Percentiles rank a stretch among this genome's conserved stretches.
phyloP scores from a whole-genome alignment of 208 protist species.

The Trypanosoma lewisi region DNA sequence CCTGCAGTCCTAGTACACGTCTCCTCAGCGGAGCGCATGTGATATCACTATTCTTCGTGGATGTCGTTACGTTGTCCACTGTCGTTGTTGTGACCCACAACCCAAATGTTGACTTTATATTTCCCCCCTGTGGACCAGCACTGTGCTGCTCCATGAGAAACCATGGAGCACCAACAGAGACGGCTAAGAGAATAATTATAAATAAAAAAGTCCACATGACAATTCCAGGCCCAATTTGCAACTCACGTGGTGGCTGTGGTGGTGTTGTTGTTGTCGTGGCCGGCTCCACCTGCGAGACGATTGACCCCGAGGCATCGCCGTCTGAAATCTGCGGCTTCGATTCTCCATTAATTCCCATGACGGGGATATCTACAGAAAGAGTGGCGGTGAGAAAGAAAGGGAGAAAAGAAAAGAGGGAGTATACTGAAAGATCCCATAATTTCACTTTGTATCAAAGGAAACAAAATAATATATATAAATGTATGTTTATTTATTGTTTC shows the following conservation, averaged over 20 bases:
- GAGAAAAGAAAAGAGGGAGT: too few relatives aligned
- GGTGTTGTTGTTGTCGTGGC: slow-evolving; percentile 18
- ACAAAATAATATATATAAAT: too few relatives aligned
- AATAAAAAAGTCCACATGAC: slow-evolving; percentile 35
- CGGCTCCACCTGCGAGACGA: not conserved
- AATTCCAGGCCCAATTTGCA: slow-evolving; percentile 43
- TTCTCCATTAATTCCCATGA: not conserved
- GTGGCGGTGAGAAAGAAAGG: too few relatives aligned
- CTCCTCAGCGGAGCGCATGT: slow-evolving; percentile 39
- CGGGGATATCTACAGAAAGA: too few relatives aligned
- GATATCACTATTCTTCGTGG: slow-evolving; percentile 26
- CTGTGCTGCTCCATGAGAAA: slow-evolving; percentile 64
- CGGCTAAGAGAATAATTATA: slow-evolving; percentile 42
- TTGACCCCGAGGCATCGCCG: not conserved
- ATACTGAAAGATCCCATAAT: too few relatives aligned
- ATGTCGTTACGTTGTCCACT: slow-evolving; percentile 24
- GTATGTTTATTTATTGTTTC: too few relatives aligned
- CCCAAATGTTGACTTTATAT: slow-evolving; percentile 31
- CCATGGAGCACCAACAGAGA: slow-evolving; percentile 64
- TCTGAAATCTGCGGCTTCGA: not conserved
- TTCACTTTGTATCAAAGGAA: too few relatives aligned
- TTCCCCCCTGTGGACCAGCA: slow-evolving; percentile 25
- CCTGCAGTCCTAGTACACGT: slow-evolving; percentile 46
- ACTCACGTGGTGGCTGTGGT: slow-evolving; percentile 50
- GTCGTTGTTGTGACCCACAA: slow-evolving; percentile 47